A percentile compares a stretch with the other conserved stretches of the same genome.
These are phyloP conservation scores for Dendrostoma leiphaemia DNA, from an alignment of 2,329 filamentous ascomycete species.

Conservation along the genomic window DNA sequence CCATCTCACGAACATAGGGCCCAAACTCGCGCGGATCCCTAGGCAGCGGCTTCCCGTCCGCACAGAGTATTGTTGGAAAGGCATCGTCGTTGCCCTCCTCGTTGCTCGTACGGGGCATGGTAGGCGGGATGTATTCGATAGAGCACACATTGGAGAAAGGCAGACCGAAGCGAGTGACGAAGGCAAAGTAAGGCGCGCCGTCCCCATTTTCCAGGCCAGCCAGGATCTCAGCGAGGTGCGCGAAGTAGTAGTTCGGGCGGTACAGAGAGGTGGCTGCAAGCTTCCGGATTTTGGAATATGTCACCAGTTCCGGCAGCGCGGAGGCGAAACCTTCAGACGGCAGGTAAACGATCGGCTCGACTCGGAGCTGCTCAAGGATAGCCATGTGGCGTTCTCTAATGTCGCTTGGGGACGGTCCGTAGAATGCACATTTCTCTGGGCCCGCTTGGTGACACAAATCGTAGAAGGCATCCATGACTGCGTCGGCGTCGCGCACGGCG, in stretches of 20 bases:
- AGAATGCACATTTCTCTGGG: slow-evolving; percentile 44
- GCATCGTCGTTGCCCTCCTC: slow-evolving; percentile 38
- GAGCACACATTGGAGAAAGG: slow-evolving; percentile 28
- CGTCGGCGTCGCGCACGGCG: slow-evolving; percentile 53
- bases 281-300: slow-evolving; percentile 45
- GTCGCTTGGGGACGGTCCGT: slow-evolving; percentile 32
- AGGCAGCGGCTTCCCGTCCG: slow-evolving; percentile 34
- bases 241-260: slow-evolving; percentile 40
- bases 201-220: slow-evolving; percentile 42
- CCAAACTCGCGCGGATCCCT: slow-evolving; percentile 34
- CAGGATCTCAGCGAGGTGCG: slow-evolving; percentile 41
- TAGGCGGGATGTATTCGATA: slow-evolving; percentile 29
- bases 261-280: slow-evolving; percentile 44
- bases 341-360: slow-evolving; percentile 41
- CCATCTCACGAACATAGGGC: slow-evolving; percentile 31
- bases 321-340: slow-evolving; percentile 30
- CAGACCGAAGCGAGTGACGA: slow-evolving; percentile 22
- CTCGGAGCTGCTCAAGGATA: slow-evolving; percentile 40
- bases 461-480: slow-evolving; percentile 52
- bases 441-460: slow-evolving; percentile 51
- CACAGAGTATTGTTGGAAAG: slow-evolving; percentile 45
- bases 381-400: slow-evolving; percentile 37
- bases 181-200: slow-evolving; percentile 40
- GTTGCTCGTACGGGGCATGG: slow-evolving; percentile 28
- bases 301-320: slow-evolving; percentile 46